Conservation (phyloP, 495 filamentous ascomycete genomes). For the Penicillium alfredii region DNA sequence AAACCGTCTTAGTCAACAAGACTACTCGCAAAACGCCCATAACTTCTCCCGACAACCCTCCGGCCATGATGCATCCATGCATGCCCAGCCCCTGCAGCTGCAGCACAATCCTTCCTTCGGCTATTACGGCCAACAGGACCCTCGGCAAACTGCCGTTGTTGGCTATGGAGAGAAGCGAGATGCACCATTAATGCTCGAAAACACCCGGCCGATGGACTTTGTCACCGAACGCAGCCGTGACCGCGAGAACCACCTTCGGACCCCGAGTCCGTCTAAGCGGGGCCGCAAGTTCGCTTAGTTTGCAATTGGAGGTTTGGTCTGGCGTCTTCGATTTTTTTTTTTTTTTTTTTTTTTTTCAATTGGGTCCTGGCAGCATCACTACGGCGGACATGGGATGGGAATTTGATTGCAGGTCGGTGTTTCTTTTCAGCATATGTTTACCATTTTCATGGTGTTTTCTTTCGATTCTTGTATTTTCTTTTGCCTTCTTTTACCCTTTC, state of each 20-base stretch:
- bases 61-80: slow-evolving; percentile 20
- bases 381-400: slow-evolving; percentile 3
- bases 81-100: slow-evolving; percentile 17
- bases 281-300: slow-evolving; percentile 22
- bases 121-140: slow-evolving; percentile 22
- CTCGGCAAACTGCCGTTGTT: slow-evolving; percentile 4
- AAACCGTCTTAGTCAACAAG: slow-evolving; percentile 31
- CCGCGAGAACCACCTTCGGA: slow-evolving; percentile 30
- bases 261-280: slow-evolving; percentile 37
- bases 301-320: slow-evolving; percentile 2
- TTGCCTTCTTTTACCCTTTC: too few species aligned
- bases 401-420: slow-evolving; percentile 4
- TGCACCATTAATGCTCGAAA: slow-evolving; percentile 33
- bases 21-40: slow-evolving; percentile 22
- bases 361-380: slow-evolving; percentile 6
- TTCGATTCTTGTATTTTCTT: slow-evolving; percentile 11
- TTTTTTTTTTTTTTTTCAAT: slow-evolving; percentile 6
- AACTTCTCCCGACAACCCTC: slow-evolving; percentile 19
- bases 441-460: slow-evolving; percentile 1
- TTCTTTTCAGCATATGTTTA: background rate
- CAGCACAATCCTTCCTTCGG: slow-evolving; percentile 24
- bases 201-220: slow-evolving; percentile 25
- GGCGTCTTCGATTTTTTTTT: slow-evolving; percentile 21
- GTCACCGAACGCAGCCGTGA: slow-evolving; percentile 34
- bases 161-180: slow-evolving; percentile 24